Evolutionary conservation across 2,329 filamentous ascomycete genomes (phyloP).

Genomic region (Cytospora paraplurivora): DNA sequence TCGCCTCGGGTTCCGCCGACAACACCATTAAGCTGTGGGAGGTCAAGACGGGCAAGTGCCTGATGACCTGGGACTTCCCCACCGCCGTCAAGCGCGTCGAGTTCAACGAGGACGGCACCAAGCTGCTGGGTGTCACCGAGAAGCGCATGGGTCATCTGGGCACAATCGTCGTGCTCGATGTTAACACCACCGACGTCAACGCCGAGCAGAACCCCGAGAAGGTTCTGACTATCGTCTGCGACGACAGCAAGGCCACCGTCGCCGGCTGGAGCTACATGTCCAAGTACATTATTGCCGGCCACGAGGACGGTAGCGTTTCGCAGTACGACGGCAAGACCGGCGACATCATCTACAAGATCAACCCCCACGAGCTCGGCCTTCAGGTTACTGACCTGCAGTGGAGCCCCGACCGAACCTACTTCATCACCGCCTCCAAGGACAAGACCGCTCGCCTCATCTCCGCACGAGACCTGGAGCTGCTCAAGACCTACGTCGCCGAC

Average conservation of each 20-base stretch:
- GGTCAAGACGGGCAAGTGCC: constrained; percentile 83
- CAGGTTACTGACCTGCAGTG: constrained; percentile 94
- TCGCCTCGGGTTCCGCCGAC: constrained; percentile 94
- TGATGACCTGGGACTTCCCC: constrained; percentile 97
- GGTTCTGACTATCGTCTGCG: constrained; percentile 83
- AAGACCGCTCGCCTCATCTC: constrained; percentile 94
- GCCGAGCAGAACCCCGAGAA: constrained; percentile 85
- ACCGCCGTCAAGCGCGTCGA: constrained; percentile 98
- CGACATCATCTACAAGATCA: constrained; percentile 77
- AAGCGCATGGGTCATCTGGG: constrained; percentile 97
- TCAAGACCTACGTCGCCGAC: constrained; percentile 91
- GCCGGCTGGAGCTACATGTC: constrained; percentile 93
- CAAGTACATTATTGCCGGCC: constrained; percentile 96
- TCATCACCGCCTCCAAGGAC: constrained; percentile 97
- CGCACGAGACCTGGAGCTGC: constrained; percentile 80
- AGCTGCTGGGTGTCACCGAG: constrained; percentile 92
- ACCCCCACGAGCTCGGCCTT: constrained; percentile 81
- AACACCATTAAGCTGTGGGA: constrained; percentile 99
- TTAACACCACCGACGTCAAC: constrained; percentile 74
- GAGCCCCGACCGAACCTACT: constrained; percentile 91
- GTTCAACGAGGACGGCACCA: constrained; percentile 91
- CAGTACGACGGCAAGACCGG: constrained; percentile 91
- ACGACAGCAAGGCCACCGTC: constrained; percentile 95
- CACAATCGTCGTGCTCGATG: constrained; percentile 90
- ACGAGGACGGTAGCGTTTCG: constrained; percentile 93